These are phyloP conservation scores for Paraphysoderma sedebokerense DNA, from an alignment of 371 early-diverging fungal species.

Conservation along the genomic window DNA sequence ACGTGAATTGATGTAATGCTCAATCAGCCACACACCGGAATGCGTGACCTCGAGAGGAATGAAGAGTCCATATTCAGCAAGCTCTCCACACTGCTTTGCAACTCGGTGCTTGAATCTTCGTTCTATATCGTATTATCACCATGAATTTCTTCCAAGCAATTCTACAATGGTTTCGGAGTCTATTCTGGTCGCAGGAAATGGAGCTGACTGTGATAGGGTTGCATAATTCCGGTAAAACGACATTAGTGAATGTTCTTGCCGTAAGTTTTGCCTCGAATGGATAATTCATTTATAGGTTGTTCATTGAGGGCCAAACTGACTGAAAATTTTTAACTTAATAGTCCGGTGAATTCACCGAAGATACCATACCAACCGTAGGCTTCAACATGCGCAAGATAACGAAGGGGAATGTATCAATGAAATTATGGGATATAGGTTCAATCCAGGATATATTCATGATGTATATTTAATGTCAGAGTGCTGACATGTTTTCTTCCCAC, in stretches of 20 bases:
- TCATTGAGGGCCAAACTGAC: background rate
- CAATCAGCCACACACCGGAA: too few species aligned
- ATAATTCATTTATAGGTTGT: background rate
- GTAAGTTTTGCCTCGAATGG: constrained; percentile 29
- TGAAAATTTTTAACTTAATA: constrained; percentile 9
- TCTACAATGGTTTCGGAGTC: constrained; percentile 75
- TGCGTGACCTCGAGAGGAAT: too few species aligned
- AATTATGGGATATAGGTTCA: constrained; percentile 97
- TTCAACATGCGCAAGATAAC: constrained; percentile 96
- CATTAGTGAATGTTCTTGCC: constrained; percentile 91
- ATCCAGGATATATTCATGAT: too few species aligned
- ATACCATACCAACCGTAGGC: constrained; percentile 79
- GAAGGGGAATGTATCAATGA: constrained; percentile 89
- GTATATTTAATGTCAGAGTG: too few species aligned
- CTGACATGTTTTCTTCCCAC: too few species aligned
- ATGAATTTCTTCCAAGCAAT: constrained; percentile 54
- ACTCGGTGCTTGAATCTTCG: too few species aligned
- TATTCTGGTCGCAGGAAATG: constrained; percentile 96
- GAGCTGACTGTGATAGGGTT: constrained; percentile 94
- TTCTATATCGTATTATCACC: too few species aligned
- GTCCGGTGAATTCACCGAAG: constrained; percentile 89
- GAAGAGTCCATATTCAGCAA: too few species aligned
- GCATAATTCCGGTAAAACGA: constrained; percentile 96
- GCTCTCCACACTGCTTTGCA: too few species aligned
- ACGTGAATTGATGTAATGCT: too few species aligned